Percentiles rank a stretch among this genome's conserved stretches.
phyloP scores from a whole-genome alignment of 1,284 basidiomycete species.

The Afroboletus lepidellus region DNA sequence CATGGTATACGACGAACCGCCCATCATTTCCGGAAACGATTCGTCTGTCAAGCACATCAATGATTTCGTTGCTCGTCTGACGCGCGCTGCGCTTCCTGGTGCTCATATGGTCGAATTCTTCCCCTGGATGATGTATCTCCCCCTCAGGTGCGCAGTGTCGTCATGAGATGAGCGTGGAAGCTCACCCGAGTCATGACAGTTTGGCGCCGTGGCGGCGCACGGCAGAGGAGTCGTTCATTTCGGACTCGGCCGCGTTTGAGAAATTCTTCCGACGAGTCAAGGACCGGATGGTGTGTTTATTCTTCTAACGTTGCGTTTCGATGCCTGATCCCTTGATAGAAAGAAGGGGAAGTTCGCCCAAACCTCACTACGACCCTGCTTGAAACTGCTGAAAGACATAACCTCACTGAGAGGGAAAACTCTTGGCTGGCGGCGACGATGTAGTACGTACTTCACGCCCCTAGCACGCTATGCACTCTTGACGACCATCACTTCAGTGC shows the following conservation, averaged over 20 bases:
- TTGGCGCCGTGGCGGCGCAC: conserved; percentile 7
- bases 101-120: conserved; percentile 13
- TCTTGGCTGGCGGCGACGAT: conserved; percentile 11
- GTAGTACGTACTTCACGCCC: conserved; percentile 1
- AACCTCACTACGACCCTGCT: conserved; percentile 2
- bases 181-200: not conserved
- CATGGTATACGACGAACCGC: conserved; percentile 9
- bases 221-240: conserved; percentile 2
- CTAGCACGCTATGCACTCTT: not conserved
- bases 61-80: conserved; percentile 6
- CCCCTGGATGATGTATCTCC: conserved; percentile 14
- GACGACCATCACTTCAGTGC: not conserved
- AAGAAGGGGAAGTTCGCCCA: not conserved
- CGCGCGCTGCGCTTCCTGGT: conserved; percentile 7
- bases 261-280: conserved; percentile 5
- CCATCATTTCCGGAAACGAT: conserved; percentile 6
- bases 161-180: too few relatives aligned
- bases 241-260: conserved; percentile 5
- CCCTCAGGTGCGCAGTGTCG: not conserved
- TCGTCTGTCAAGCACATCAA: not conserved
- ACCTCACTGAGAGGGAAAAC: conserved; percentile 7
- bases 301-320: too few relatives aligned
- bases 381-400: conserved; percentile 6
- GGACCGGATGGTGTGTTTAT: conserved; percentile 4
- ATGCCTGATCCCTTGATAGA: conserved; percentile 3